phyloP scores from a whole-genome alignment of 2,329 filamentous ascomycete genomes.

The Scedosporium apiospermum region DNA sequence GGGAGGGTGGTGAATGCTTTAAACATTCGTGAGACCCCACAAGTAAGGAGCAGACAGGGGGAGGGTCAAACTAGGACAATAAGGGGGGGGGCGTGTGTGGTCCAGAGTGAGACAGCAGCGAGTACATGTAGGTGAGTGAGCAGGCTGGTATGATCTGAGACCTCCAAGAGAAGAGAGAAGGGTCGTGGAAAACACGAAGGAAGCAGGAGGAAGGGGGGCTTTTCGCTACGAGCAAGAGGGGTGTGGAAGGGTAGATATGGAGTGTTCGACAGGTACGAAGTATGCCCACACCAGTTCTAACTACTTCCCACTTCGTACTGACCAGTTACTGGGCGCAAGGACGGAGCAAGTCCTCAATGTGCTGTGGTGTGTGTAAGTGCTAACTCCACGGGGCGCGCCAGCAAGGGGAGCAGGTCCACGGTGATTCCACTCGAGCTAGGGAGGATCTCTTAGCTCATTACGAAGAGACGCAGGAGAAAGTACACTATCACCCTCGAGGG shows the following conservation, averaged over 20 bases:
- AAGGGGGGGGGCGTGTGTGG: not conserved
- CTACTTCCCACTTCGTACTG: too few species aligned
- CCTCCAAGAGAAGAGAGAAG: not conserved
- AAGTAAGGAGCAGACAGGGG: not conserved
- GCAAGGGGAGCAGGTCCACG: too few species aligned
- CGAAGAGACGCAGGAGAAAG: too few species aligned
- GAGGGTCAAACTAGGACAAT: not conserved
- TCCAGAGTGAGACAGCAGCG: not conserved
- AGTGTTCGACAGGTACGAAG: not conserved
- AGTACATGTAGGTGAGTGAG: not conserved
- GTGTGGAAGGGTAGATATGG: conserved; percentile 3
- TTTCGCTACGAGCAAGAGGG: not conserved
- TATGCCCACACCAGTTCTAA: not conserved
- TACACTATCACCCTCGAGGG: too few species aligned
- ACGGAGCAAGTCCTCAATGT: too few species aligned
- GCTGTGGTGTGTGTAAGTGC: too few species aligned
- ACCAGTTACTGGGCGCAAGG: too few species aligned
- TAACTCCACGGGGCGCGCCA: too few species aligned
- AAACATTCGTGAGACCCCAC: not conserved
- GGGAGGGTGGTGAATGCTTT: not conserved
- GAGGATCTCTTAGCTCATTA: too few species aligned
- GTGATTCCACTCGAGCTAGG: too few species aligned
- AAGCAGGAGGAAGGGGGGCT: conserved; percentile 2
- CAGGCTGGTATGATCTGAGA: not conserved
- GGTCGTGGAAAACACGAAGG: not conserved